Base-by-base conservation (phyloP, 805 yeast species). In the Blastobotrys terrestris region DNA sequence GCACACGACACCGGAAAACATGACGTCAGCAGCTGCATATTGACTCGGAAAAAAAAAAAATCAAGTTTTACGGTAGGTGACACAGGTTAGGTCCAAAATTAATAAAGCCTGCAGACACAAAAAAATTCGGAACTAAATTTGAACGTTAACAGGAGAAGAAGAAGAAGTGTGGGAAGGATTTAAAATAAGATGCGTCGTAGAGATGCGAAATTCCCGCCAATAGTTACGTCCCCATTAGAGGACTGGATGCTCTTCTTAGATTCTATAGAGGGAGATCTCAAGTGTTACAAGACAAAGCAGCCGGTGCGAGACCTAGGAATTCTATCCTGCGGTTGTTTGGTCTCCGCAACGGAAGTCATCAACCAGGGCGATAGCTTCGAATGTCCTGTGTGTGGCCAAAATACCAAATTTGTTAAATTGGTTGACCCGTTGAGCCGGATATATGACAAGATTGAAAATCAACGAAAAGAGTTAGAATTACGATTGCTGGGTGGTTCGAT, bases 261-360 rank as follows among this genome's bases (percentile, higher is more conserved):
- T 35, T 46, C 56, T 13, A 35, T 58, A 26, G 61, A 58, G 31
- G 39, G 20, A 31, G 52, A 51, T 15, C 50, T 56, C 20, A 50
- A 22, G 13, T 46, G 31, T 14, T 13, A 39, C 21, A 14, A 20
- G 44, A 20, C 50, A 8, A 50, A 47, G n/a, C 5, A 44, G n/a
- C 18, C 45, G n/a, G 43, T 22, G 22, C 39, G 31, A 13, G 58
- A 58, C 44, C 50, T 49, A 13, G 46, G 44, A 19, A 47, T 49
- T 11, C 46, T 55, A 21, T n/a, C 54, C 8, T 58, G 60, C 41
- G 60, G 60, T 15, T 58, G 60, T 44, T 41, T 55, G 15, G 50
- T 56, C 11, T 51, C 56, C n/a, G 60, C 53, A 42, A 31, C 39
- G 6, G 40, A 15, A 13, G 22, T 46, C 21, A n/a, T 15, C 18